phyloP scores from a whole-genome alignment of 805 yeast species.

The Ogataea saltuana region DNA sequence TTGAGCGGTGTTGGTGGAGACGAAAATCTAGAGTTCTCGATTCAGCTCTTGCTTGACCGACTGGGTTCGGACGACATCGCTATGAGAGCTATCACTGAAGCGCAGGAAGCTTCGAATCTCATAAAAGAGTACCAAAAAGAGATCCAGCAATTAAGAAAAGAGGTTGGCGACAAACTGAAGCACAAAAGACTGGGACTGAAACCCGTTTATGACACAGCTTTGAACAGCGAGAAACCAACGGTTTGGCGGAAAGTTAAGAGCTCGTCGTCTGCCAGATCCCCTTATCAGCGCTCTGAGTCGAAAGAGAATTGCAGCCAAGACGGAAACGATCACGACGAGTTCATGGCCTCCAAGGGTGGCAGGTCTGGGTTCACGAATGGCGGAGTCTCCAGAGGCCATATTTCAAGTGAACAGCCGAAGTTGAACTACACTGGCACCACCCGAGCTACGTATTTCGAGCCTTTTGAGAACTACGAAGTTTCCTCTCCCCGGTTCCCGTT shows the following conservation, averaged over 20 bases:
- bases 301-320: no score
- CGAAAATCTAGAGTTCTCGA: constrained; percentile 16
- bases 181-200: background rate
- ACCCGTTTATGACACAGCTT: background rate
- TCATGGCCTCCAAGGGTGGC: no score
- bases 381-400: background rate
- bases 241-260: background rate
- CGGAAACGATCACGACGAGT: no score
- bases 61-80: constrained; percentile 44
- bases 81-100: constrained; percentile 58
- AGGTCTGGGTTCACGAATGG: background rate
- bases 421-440: background rate
- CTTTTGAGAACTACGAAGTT: constrained; percentile 28
- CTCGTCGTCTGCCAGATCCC: no score
- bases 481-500: background rate
- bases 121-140: constrained; percentile 17
- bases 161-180: constrained; percentile 27
- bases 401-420: background rate
- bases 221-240: background rate
- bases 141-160: constrained; percentile 19
- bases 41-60: constrained; percentile 23
- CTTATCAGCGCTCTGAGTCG: no score
- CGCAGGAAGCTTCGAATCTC: constrained; percentile 49
- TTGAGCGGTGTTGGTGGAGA: constrained; percentile 10
- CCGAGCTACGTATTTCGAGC: constrained; percentile 18